phyloP scores from a whole-genome alignment of 306 rosid species.

The Aeschynomene evenia region DNA sequence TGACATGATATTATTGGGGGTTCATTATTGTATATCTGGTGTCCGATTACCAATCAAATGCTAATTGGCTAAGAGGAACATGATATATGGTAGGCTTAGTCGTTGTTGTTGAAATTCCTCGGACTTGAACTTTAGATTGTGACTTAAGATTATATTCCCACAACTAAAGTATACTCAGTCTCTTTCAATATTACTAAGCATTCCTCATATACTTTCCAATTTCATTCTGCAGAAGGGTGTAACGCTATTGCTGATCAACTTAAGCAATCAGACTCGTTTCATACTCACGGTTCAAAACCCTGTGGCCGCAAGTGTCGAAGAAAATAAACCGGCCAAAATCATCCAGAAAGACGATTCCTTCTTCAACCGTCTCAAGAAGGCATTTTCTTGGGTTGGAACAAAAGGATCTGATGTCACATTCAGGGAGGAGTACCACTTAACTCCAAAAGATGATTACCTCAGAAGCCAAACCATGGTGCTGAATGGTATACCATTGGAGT shows the following conservation, averaged over 20 bases:
- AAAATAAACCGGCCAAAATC: slow-evolving; percentile 18
- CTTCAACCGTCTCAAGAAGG: slow-evolving; percentile 50
- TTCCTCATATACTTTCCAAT: slow-evolving; percentile 13
- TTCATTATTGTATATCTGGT: slow-evolving; percentile 12
- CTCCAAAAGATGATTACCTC: slow-evolving; percentile 56
- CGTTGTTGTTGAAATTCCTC: not conserved
- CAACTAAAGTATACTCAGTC: not conserved
- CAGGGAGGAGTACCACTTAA: slow-evolving; percentile 86
- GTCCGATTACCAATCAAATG: not conserved
- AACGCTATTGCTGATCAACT: slow-evolving; percentile 71
- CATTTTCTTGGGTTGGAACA: slow-evolving; percentile 82
- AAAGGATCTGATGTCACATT: slow-evolving; percentile 59
- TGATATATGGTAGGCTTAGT: too few species aligned
- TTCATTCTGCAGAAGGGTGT: slow-evolving; percentile 63
- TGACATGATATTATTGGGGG: not conserved
- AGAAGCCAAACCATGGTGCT: slow-evolving; percentile 72
- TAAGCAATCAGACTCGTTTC: slow-evolving; percentile 74
- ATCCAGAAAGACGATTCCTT: slow-evolving; percentile 37
- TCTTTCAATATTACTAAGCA: not conserved
- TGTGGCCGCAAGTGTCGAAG: slow-evolving; percentile 26
- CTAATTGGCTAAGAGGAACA: too few species aligned
- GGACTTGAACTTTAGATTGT: not conserved
- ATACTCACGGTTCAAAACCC: slow-evolving; percentile 40
- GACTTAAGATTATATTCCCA: not conserved
- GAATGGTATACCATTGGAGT: slow-evolving; percentile 68